Base-by-base conservation (phyloP, 2,329 filamentous ascomycete species). In the Calonectria pauciramosa region DNA sequence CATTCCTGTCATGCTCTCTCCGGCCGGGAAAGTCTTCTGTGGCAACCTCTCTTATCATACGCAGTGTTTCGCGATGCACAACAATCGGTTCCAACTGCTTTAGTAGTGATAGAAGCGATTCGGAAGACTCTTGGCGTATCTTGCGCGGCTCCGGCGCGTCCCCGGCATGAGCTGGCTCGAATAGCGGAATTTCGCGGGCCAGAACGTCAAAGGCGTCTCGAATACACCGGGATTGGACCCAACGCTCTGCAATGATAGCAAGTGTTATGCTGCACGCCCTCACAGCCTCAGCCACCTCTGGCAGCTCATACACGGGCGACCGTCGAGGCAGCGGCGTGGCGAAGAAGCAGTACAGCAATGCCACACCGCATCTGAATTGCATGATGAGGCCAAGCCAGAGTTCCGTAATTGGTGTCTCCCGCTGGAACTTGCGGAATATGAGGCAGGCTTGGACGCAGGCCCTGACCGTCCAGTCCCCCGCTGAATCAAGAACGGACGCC, bases 391-490 rank as follows among this genome's bases (percentile, higher is more conserved):
- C 56, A 1, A 63, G 56, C 56, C 56, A 63, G n/a, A 63, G 34
- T 26, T 63, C 56, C 9, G 56, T 63, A 13, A 63, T 63, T 41
- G 56, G 56, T 11, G 56, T 63, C n/a, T 63, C 56, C 1, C 56
- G 56, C 23, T 63, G 56, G 36, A 63, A 63, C 56, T 63, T 63
- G 34, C 56, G 56, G 26, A 63, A 63, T 3, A 63, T 63, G 23
- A 63, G 56, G 11, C 56, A 63, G 4, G 56, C 56, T 26, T 63
- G 56, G 0, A 63, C 56, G 32, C 56, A 63, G 13, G 56, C 56
- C 36, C 56, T 41, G 5, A 63, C 56, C 6, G 56, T 63, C 56
- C 56, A 63, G n/a, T 63, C 56, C 4, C 56, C 56, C 5, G 56
- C 56, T 8, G 34, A 41, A 16, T 63, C 56, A 16, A 41, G 34